Base-by-base conservation (phyloP, 768 basidiomycete species). In the Infundibulicybe gibba region DNA sequence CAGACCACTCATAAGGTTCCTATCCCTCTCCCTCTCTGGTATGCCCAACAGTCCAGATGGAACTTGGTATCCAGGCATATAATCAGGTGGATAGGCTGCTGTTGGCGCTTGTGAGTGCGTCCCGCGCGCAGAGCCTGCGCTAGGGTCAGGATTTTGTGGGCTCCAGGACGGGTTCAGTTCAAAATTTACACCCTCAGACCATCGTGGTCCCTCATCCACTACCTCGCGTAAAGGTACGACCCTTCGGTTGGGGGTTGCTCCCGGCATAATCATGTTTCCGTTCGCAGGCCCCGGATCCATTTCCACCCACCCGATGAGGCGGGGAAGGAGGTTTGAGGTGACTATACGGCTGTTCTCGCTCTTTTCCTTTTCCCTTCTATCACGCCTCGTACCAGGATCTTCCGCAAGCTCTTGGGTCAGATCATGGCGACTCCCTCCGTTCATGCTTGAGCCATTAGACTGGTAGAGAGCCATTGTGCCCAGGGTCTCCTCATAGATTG, bases 181-280 rank as follows among this genome's bases (percentile, higher is more conserved):
- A 19, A n/a, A 3, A 10, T 10, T 38, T 10, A 38, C 14, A 6
- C 17, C 35, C 35, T 19, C 19, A 9, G 38, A 15, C 12, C 43
- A 16, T 13, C 38, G 30, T 8, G 34, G 13, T 6, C 30, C 25
- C 11, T 48, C 40, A 11, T 45, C 47, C 20, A 48, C 46, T 31
- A 52, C 45, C 32, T 33, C 49, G 31, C 35, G 15, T 5, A 45
- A 51, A 16, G 56, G 61, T n/a, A 69, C 50, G 38, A 63, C 57
- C 19, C 64, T 64, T 38, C 62, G 64, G 19, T 57, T 58, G 2
- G 64, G 64, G 4, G 54, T 51, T 14, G 68, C 62, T 13, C 65
- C 65, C 0, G 67, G 54, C 13, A 69, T 61, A 32, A 64, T 61
- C 0, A 62, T 64, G 41, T 60, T 51, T 49, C 61, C 61, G 39